Evolutionary conservation across 2,329 filamentous ascomycete genomes (phyloP), one percentile per base, ranked within the genome.

Genomic region (Raffaelea arxii): DNA sequence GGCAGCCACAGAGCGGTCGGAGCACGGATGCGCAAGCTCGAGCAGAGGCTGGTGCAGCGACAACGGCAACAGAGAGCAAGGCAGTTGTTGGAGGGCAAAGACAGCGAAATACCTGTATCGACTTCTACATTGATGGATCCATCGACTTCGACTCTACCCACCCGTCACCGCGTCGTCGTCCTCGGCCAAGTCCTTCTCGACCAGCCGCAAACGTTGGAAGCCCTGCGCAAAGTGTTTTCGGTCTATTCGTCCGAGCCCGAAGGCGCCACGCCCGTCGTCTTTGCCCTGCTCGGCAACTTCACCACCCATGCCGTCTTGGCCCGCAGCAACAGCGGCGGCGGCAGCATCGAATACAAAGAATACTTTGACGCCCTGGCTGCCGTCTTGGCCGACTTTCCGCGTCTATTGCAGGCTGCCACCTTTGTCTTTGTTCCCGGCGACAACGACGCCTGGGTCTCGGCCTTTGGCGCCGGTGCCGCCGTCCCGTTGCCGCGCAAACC

Each of bases 301-400:
- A 75, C 77, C 18, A 70, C 73, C 46, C 70, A 82, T 45, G 77
- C 80, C 25, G 74, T 83, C 53, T 80, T 84, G 68, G 76, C 78
- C 6, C 71, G 77, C 45, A 82, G 80, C 45, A 82, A 80, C 25
- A 82, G 80, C 32, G 82, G 77, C 38, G 82, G 84, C 21, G 86
- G 87, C 32, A 91, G 86, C 63, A 90, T 97, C 55, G 89, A 94
- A 65, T 97, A 95, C 69, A 97, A 97, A 68, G 92, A 97, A 65
- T 84, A 86, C 61, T 96, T 97, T 62, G 89, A 98, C 65, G 79
- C 82, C 9, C 75, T 98, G 12, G 91, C 92, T 3, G 80, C 82
- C 2, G 75, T 87, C 1, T 74, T 98, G 6, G 74, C 86, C 7
- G 89, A 97, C 54, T 97, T 88, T 58, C 87, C 88, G 3, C 73